Evolutionary conservation across 805 yeast species (phyloP).

Genomic region (Pichia exigua): DNA sequence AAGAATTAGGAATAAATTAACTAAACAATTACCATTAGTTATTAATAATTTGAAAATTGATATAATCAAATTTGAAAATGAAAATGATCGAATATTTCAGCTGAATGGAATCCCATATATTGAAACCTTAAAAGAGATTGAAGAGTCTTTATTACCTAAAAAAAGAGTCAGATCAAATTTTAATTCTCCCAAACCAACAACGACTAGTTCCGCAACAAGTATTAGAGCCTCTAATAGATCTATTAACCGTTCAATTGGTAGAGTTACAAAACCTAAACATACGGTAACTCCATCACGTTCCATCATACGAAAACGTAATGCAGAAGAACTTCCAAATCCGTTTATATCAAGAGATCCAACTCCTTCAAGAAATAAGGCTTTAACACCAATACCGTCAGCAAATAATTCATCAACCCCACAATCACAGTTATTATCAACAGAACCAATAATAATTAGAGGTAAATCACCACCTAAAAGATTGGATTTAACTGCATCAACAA

Average conservation of each 20-base stretch:
- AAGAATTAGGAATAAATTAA: conserved; percentile 56
- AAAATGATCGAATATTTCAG: conserved; percentile 30
- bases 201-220: background rate
- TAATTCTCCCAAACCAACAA: background rate
- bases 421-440: background rate
- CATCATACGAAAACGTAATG: conserved; percentile 14
- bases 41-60: conserved; percentile 42
- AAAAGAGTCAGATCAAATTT: conserved; percentile 9
- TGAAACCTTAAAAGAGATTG: conserved; percentile 20
- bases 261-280: background rate
- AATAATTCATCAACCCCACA: background rate
- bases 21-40: conserved; percentile 61
- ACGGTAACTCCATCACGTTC: conserved; percentile 13
- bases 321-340: conserved; percentile 20
- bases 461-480: conserved; percentile 4
- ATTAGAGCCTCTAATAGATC: conserved; percentile 1
- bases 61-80: conserved; percentile 40
- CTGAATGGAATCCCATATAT: conserved; percentile 45
- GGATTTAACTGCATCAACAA: conserved; percentile 5
- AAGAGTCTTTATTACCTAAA: conserved; percentile 13
- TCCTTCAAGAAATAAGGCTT: conserved; percentile 7
- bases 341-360: conserved; percentile 14
- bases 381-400: conserved; percentile 1
- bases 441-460: conserved; percentile 1
- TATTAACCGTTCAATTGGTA: background rate